Percentiles rank a stretch among this genome's conserved stretches.
phyloP scores from a whole-genome alignment of 2,329 filamentous ascomycete species.

The Chrysosporium queenslandicum region DNA sequence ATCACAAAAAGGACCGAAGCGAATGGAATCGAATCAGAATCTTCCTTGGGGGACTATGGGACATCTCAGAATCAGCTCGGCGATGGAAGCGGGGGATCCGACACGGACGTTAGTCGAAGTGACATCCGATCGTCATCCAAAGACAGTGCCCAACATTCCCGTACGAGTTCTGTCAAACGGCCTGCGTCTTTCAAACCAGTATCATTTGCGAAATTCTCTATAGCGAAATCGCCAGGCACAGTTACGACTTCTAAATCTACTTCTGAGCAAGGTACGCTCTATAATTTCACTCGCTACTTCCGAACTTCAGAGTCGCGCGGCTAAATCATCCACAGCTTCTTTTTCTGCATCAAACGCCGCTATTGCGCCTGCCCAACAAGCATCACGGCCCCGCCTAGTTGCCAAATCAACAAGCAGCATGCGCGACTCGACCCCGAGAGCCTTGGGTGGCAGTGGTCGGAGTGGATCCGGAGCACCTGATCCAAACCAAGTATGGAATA shows the following conservation, averaged over 20 bases:
- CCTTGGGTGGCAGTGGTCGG: slow-evolving; percentile 37
- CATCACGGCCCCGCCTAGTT: slow-evolving; percentile 50
- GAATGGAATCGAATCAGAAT: slow-evolving; percentile 31
- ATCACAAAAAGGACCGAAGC: slow-evolving; percentile 27
- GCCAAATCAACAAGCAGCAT: slow-evolving; percentile 50
- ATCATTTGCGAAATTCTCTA: slow-evolving; percentile 56
- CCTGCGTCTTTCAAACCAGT: slow-evolving; percentile 55
- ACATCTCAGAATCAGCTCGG: slow-evolving; percentile 26
- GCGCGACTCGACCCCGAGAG: slow-evolving; percentile 43
- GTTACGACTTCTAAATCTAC: slow-evolving; percentile 40
- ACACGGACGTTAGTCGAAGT: slow-evolving; percentile 52
- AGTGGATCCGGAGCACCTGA: slow-evolving; percentile 47
- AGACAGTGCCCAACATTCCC: slow-evolving; percentile 35
- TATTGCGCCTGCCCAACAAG: slow-evolving; percentile 31
- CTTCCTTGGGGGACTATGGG: slow-evolving; percentile 32
- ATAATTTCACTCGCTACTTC: neutral
- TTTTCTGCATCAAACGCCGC: slow-evolving; percentile 32
- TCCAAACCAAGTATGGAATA: slow-evolving; percentile 61
- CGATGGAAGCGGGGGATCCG: slow-evolving; percentile 48
- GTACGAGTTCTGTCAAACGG: slow-evolving; percentile 49
- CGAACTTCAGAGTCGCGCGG: neutral
- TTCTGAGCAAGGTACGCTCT: slow-evolving; percentile 45
- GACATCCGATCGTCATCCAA: slow-evolving; percentile 37
- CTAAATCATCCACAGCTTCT: slow-evolving; percentile 21
- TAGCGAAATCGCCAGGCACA: slow-evolving; percentile 52